Conservation (phyloP, 768 basidiomycete species). For the Phylloporus rhodoxanthus region DNA sequence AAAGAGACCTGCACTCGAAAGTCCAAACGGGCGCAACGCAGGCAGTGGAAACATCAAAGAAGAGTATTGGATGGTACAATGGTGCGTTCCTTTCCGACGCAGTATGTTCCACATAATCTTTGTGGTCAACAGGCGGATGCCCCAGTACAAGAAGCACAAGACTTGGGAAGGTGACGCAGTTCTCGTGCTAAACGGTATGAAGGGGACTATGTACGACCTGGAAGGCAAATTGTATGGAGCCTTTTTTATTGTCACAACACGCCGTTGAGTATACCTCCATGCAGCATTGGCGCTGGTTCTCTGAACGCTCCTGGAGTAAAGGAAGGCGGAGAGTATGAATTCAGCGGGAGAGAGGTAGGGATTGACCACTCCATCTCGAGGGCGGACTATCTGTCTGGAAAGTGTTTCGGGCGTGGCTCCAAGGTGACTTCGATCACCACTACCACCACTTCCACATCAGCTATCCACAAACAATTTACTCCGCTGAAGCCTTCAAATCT, state of each 20-base stretch:
- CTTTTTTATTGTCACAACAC: background rate
- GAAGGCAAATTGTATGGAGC: conserved; percentile 61
- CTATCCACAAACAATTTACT: conserved; percentile 26
- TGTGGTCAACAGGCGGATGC: conserved; percentile 46
- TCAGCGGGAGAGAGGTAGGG: conserved; percentile 58
- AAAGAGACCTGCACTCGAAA: conserved; percentile 27
- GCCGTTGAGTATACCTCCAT: background rate
- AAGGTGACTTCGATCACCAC: conserved; percentile 12
- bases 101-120: background rate
- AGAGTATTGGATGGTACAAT: conserved; percentile 74
- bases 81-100: conserved; percentile 36
- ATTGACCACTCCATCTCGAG: conserved; percentile 53
- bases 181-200: conserved; percentile 44
- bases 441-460: conserved; percentile 22
- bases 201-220: conserved; percentile 50
- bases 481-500: conserved; percentile 29
- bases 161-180: conserved; percentile 85
- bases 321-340: conserved; percentile 34
- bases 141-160: conserved; percentile 77
- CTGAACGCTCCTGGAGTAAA: conserved; percentile 34
- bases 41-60: conserved; percentile 20
- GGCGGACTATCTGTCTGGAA: conserved; percentile 57
- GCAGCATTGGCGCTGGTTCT: conserved; percentile 52
- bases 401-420: conserved; percentile 48
- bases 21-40: conserved; percentile 5